Conservation (phyloP, 1,284 basidiomycete species). For the Volvariella surrecta region DNA sequence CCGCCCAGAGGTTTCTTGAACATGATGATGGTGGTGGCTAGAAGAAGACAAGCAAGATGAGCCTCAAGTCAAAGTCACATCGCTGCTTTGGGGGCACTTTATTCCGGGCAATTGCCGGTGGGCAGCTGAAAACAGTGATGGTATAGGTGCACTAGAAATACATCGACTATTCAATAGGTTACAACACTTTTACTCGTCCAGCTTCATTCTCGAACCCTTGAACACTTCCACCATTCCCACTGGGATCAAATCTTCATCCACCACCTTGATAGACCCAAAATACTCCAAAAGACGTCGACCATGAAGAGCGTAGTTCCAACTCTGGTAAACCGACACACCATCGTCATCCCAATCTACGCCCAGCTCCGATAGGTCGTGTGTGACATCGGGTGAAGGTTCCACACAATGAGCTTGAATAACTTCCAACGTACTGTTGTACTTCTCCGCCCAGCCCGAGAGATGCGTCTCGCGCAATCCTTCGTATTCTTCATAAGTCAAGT, state of each 20-base stretch:
- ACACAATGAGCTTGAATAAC: slow-evolving; percentile 11
- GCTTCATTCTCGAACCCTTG: slow-evolving; percentile 28
- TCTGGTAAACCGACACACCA: slow-evolving; percentile 16
- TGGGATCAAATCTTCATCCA: slow-evolving; percentile 33
- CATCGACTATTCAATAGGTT: background rate
- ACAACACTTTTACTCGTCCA: slow-evolving; percentile 23
- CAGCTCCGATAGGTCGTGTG: slow-evolving; percentile 13
- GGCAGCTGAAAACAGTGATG: no score
- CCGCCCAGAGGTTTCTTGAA: slow-evolving; percentile 68
- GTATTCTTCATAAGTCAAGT: slow-evolving; percentile 29
- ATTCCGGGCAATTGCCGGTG: no score
- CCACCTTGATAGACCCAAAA: slow-evolving; percentile 32
- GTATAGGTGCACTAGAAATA: background rate
- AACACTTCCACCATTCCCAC: slow-evolving; percentile 33
- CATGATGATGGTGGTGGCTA: slow-evolving; percentile 29
- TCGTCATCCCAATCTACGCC: slow-evolving; percentile 1
- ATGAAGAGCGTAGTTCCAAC: slow-evolving; percentile 31
- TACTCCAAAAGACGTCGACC: slow-evolving; percentile 32
- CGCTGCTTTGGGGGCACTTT: no score
- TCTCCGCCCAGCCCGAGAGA: slow-evolving; percentile 19
- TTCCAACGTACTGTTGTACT: slow-evolving; percentile 22
- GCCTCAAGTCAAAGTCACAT: no score
- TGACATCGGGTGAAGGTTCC: slow-evolving; percentile 16
- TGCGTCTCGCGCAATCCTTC: slow-evolving; percentile 23
- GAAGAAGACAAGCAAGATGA: no score